Evolutionary conservation across 1,284 basidiomycete genomes (phyloP).

Genomic region (Moesziomyces aphidis): DNA sequence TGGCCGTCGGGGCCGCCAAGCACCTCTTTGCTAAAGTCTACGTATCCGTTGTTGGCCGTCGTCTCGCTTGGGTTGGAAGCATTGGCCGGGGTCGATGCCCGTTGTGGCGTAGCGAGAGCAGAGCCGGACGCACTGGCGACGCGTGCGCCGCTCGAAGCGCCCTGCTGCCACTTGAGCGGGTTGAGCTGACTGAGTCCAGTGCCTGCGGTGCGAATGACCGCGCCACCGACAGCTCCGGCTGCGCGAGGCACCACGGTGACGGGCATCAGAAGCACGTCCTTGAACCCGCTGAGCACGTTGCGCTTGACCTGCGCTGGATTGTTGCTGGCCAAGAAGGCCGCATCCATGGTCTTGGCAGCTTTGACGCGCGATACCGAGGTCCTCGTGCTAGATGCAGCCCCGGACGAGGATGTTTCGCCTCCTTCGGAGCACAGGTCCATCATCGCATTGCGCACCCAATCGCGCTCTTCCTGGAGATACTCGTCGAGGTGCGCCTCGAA

Average conservation of each 20-base stretch:
- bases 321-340: slow-evolving; percentile 79
- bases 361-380: slow-evolving; percentile 10
- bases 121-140: slow-evolving; percentile 11
- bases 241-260: slow-evolving; percentile 95
- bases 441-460: slow-evolving; percentile 80
- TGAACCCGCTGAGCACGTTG: slow-evolving; percentile 90
- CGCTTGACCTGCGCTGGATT: slow-evolving; percentile 93
- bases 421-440: slow-evolving; percentile 82
- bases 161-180: slow-evolving; percentile 55
- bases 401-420: slow-evolving; percentile 76
- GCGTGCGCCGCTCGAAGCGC: slow-evolving; percentile 14
- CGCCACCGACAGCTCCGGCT: slow-evolving; percentile 72
- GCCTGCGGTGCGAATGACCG: slow-evolving; percentile 54
- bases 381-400: slow-evolving; percentile 67
- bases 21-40: slow-evolving; percentile 52
- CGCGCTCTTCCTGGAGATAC: slow-evolving; percentile 92
- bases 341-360: slow-evolving; percentile 62
- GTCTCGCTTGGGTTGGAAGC: not conserved
- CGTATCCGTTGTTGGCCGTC: slow-evolving; percentile 46
- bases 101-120: slow-evolving; percentile 15
- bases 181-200: slow-evolving; percentile 51
- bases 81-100: slow-evolving; percentile 7
- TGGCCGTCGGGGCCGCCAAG: slow-evolving; percentile 38
- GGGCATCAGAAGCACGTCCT: slow-evolving; percentile 86
- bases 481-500: slow-evolving; percentile 96